Evolutionary conservation across 225 moss, liverwort and hornwort genomes (phyloP), one percentile per base, ranked within the genome.

Genomic region (Takakia lepidozioides): DNA sequence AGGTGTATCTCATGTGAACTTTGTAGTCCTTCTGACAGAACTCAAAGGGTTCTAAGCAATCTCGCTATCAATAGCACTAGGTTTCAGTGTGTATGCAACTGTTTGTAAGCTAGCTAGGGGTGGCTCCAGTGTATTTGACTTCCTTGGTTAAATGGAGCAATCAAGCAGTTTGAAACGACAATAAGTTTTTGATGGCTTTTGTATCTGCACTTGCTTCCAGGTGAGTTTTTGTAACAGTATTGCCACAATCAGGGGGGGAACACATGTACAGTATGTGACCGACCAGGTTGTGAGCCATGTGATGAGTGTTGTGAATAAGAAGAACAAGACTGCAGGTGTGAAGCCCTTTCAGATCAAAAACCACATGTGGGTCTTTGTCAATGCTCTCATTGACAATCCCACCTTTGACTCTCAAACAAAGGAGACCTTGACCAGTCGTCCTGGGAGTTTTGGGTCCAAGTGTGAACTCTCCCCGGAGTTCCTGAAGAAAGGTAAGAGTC

Each of bases 391-490:
- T 81, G 78, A 99, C 83, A 99, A 99, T 60, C 98, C 91, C 36
- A 87, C 98, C 35, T 99, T 99, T 55, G 98, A 99, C 53, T 99
- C 91, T 2, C 98, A 99, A 85, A 99, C 91, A 5, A 99, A 99
- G 51, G 98, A 91, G 64, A 75, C 83, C 0, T 51, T 98, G 47
- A 98, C 98, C 4, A 67, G 90, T 63, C 91, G 87, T 67, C 75
- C 82, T 27, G 40, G 81, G 44, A 98, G 98, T 51, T 98, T 91
- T 39, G 98, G 98, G 19, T 98, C 98, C 27, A 91, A 98, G 70
- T 98, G 91, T 55, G 91, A 87, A 43, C 51, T 98, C 11, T 88
- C 98, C 25, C 59, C 29, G 27, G 85, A 87, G 15, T 91, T 98
- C 27, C 43, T 98, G 52, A 91, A 91, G 65, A 87, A 91, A 78